These are phyloP conservation scores for Teratosphaeria zuluensis DNA, from an alignment of 2,329 filamentous ascomycete genomes.

Conservation along the genomic window DNA sequence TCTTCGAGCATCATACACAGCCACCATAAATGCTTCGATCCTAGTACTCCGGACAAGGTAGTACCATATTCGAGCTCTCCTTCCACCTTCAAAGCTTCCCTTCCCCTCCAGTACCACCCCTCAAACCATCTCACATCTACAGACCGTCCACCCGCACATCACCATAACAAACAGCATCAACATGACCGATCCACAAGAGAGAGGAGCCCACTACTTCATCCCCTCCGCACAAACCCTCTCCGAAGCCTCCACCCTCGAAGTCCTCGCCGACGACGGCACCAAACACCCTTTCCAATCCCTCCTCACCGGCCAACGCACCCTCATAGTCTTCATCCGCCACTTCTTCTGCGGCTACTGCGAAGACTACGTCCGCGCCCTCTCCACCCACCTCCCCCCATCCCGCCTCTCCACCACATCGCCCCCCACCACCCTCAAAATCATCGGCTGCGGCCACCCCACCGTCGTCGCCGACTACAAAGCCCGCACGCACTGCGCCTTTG, in stretches of 20 bases:
- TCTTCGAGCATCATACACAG: background rate
- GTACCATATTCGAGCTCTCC: background rate
- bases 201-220: conserved; percentile 2
- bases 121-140: background rate
- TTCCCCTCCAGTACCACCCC: background rate
- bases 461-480: conserved; percentile 21
- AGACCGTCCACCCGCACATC: background rate
- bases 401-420: conserved; percentile 10
- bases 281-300: conserved; percentile 16
- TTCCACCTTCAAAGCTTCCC: background rate
- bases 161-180: background rate
- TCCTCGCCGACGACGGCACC: conserved; percentile 20
- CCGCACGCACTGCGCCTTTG: conserved; percentile 21
- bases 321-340: conserved; percentile 31
- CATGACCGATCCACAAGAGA: background rate
- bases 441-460: conserved; percentile 26
- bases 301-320: conserved; percentile 1
- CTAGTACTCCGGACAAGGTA: background rate
- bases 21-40: background rate
- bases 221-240: conserved; percentile 9
- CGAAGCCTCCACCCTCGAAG: conserved; percentile 13
- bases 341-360: conserved; percentile 32
- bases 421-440: conserved; percentile 19
- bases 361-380: conserved; percentile 23
- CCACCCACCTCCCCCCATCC: conserved; percentile 9